These are phyloP conservation scores for Zygosaccharomyces pseudorouxii DNA, from an alignment of 805 yeast species.

Conservation along the genomic window DNA sequence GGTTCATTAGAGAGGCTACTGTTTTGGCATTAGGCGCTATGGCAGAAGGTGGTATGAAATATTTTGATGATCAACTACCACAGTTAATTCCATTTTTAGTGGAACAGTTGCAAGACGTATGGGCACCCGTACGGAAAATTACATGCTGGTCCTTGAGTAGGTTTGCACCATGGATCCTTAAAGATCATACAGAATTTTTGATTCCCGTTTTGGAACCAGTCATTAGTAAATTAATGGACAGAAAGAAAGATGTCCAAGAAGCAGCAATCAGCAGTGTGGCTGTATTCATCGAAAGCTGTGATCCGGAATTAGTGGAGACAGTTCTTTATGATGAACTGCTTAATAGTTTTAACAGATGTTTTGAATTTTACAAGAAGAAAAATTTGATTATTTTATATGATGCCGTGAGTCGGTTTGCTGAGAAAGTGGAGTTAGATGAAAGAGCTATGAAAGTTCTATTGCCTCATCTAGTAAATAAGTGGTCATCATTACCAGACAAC, in stretches of 20 bases:
- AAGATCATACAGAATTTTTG: slow-evolving; percentile 64
- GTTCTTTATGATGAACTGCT: slow-evolving; percentile 60
- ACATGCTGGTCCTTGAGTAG: slow-evolving; percentile 94
- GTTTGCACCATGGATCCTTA: slow-evolving; percentile 75
- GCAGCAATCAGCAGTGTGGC: slow-evolving; percentile 88
- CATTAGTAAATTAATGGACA: slow-evolving; percentile 70
- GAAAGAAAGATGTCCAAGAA: slow-evolving; percentile 89
- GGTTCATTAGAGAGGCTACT: slow-evolving; percentile 92
- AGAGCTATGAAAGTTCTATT: slow-evolving; percentile 56
- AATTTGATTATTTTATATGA: slow-evolving; percentile 82
- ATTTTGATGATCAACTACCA: slow-evolving; percentile 68
- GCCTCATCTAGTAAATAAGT: slow-evolving; percentile 77
- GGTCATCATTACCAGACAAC: slow-evolving; percentile 71
- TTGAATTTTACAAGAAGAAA: slow-evolving; percentile 71
- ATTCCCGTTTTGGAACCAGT: slow-evolving; percentile 75
- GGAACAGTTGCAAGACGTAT: slow-evolving; percentile 65
- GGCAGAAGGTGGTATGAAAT: slow-evolving; percentile 79
- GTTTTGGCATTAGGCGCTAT: slow-evolving; percentile 94
- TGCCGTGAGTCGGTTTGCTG: slow-evolving; percentile 85
- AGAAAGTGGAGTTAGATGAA: slow-evolving; percentile 56
- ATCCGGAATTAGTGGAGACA: slow-evolving; percentile 54
- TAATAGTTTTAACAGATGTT: slow-evolving; percentile 67
- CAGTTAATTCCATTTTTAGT: slow-evolving; percentile 79
- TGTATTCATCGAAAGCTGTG: slow-evolving; percentile 73
- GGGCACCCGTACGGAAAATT: slow-evolving; percentile 86